These are phyloP conservation scores for Corymbia maculata DNA, from an alignment of 345 rosid species.

Conservation along the genomic window DNA sequence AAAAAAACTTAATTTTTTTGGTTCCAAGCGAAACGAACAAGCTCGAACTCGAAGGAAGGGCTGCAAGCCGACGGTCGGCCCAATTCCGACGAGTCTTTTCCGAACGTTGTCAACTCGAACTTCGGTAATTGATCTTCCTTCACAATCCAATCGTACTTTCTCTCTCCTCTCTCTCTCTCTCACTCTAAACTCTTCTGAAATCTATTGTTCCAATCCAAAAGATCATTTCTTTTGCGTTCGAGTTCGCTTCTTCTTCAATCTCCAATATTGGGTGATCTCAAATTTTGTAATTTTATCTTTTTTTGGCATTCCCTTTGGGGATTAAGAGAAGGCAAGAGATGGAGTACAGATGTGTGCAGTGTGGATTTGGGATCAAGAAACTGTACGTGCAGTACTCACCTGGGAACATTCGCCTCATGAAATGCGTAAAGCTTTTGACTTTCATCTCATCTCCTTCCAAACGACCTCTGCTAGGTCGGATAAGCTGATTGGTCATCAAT, in stretches of 20 bases:
- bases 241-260: not conserved
- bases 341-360: conserved; percentile 56
- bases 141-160: not conserved
- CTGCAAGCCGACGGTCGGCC: not conserved
- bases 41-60: not conserved
- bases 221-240: not conserved
- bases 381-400: conserved; percentile 68
- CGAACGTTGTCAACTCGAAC: not conserved
- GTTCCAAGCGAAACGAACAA: not conserved
- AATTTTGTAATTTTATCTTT: not conserved
- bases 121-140: not conserved
- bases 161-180: not conserved
- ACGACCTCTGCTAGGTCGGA: not conserved
- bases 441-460: not conserved
- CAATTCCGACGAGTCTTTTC: not conserved
- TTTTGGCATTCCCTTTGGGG: not conserved
- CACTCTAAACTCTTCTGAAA: not conserved
- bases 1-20: not conserved
- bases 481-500: not conserved
- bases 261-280: not conserved
- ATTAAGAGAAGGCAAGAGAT: not conserved
- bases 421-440: conserved; percentile 42
- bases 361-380: conserved; percentile 41
- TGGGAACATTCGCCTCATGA: conserved; percentile 65
- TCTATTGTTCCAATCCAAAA: not conserved